These are phyloP conservation scores for Petunia hybrid DNA, from an alignment of 305 asterid genomes.

Conservation along the genomic window DNA sequence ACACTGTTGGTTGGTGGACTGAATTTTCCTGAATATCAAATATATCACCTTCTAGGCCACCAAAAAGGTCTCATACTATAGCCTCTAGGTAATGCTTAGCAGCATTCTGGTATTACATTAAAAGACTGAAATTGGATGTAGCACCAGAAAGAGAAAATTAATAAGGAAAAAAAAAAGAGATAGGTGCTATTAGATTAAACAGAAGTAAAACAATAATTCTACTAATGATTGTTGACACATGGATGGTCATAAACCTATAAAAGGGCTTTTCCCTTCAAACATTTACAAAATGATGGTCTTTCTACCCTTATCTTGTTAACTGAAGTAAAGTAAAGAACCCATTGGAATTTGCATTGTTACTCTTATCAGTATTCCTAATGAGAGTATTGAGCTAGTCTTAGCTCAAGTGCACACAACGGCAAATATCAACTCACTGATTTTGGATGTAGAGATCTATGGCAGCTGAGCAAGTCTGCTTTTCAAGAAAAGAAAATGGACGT, in stretches of 20 bases:
- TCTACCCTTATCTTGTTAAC: not conserved
- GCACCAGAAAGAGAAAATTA: not conserved
- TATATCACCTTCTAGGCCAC: not conserved
- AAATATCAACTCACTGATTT: not conserved
- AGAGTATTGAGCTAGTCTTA: not conserved
- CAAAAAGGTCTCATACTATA: not conserved
- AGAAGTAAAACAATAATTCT: not conserved
- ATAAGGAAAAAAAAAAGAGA: not conserved
- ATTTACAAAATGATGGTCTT: not conserved
- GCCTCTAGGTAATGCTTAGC: not conserved
- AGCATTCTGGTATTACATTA: not conserved
- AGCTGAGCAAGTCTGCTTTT: constrained; percentile 75
- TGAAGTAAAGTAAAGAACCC: not conserved
- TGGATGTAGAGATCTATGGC: constrained; percentile 71
- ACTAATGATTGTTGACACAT: not conserved
- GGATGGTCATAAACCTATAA: not conserved
- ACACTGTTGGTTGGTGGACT: not conserved
- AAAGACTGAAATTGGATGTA: not conserved
- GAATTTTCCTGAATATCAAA: not conserved
- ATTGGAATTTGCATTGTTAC: not conserved
- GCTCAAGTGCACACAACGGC: not conserved
- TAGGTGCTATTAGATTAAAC: not conserved
- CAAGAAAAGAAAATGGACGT: constrained; percentile 75
- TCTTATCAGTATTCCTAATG: not conserved
- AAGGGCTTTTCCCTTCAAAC: not conserved